A percentile compares a stretch with the other conserved stretches of the same genome.
phyloP scores from a whole-genome alignment of 2,329 filamentous ascomycete species.

The Botryotinia convoluta region DNA sequence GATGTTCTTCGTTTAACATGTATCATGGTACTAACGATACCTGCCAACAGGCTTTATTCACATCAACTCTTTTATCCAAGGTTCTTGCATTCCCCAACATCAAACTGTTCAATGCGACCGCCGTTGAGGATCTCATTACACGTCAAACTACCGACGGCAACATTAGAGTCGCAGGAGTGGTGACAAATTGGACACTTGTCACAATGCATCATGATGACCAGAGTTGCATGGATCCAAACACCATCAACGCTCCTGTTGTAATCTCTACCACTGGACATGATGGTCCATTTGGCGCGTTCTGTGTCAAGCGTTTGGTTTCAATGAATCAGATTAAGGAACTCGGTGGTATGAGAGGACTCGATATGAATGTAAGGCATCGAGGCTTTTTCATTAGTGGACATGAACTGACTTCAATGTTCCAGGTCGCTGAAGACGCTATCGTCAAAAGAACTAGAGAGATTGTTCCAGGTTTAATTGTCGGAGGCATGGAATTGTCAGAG shows the following conservation, averaged over 20 bases:
- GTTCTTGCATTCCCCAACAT: conserved; percentile 85
- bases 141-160: conserved; percentile 55
- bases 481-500: conserved; percentile 90
- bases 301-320: conserved; percentile 83
- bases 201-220: conserved; percentile 85
- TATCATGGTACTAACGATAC: not conserved
- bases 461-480: conserved; percentile 84
- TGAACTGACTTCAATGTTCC: not conserved
- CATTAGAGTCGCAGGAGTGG: conserved; percentile 79
- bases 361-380: conserved; percentile 64
- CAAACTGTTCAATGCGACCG: conserved; percentile 94
- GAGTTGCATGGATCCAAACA: conserved; percentile 96
- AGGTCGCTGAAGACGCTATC: conserved; percentile 79
- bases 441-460: conserved; percentile 89
- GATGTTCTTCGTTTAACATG: not conserved
- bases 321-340: conserved; percentile 82
- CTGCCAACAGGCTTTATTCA: conserved; percentile 66
- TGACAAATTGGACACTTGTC: conserved; percentile 95
- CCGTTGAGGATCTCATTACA: conserved; percentile 90
- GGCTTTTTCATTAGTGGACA: not conserved
- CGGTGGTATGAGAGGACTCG: conserved; percentile 87
- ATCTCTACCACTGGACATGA: conserved; percentile 92
- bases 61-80: conserved; percentile 78
- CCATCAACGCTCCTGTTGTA: conserved; percentile 86
- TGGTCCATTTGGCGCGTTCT: conserved; percentile 87